Conservation (phyloP, 2,329 filamentous ascomycete genomes). For the Colletotrichum cuscutae region DNA sequence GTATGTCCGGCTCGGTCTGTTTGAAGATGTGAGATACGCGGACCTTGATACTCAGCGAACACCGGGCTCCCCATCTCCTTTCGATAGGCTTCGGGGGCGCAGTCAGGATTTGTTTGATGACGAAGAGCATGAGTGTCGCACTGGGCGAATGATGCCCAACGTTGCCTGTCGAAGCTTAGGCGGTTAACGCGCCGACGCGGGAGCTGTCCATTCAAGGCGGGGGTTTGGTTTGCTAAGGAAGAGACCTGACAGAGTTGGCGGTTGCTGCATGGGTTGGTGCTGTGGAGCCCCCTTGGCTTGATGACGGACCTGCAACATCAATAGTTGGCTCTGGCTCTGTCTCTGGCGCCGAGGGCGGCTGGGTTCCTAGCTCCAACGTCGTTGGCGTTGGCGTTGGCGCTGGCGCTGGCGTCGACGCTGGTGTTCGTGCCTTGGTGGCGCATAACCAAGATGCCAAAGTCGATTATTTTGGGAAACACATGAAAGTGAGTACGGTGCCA, state of each 20-base stretch:
- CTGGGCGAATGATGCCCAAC: conserved; percentile 1
- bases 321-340: conserved; percentile 17
- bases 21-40: not conserved
- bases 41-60: no score
- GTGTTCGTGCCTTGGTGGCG: not conserved
- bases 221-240: conserved; percentile 2
- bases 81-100: not conserved
- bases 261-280: not conserved
- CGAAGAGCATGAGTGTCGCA: not conserved
- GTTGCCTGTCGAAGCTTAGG: not conserved
- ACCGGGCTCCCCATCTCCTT: not conserved
- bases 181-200: conserved; percentile 1
- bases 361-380: conserved; percentile 16
- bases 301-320: conserved; percentile 14
- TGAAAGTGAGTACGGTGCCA: not conserved
- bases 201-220: conserved; percentile 2
- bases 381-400: not conserved
- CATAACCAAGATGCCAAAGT: not conserved
- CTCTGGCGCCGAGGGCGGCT: not conserved
- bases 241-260: not conserved
- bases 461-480: not conserved
- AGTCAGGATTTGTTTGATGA: conserved; percentile 1
- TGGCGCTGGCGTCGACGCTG: not conserved
- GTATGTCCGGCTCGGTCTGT: not conserved
- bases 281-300: not conserved